Conservation (phyloP, 768 basidiomycete species). For the Tulasnella sp. region DNA sequence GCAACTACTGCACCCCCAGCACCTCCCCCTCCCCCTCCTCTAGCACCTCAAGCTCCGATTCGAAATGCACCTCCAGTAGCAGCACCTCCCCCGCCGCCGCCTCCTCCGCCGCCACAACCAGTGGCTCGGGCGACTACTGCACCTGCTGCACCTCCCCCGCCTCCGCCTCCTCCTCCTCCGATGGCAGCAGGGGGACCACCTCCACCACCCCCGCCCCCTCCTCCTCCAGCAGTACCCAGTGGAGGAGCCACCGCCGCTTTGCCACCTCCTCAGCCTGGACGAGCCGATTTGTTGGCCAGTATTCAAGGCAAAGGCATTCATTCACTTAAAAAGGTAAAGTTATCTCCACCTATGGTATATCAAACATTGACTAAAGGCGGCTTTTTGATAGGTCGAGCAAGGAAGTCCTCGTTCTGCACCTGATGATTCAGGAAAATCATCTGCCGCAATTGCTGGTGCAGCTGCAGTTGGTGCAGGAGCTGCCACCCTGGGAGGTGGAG, state of each 20-base stretch:
- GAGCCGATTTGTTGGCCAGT: constrained; percentile 55
- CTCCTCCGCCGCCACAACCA: constrained; percentile 25
- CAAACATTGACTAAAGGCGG: too few relatives aligned
- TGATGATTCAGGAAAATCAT: not conserved
- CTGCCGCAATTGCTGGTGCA: constrained; percentile 15
- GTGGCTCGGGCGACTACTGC: constrained; percentile 23
- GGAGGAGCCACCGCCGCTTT: constrained; percentile 6
- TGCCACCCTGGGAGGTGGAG: constrained; percentile 39
- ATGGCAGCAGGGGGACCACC: constrained; percentile 25
- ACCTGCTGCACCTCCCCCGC: constrained; percentile 34
- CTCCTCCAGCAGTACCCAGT: constrained; percentile 16
- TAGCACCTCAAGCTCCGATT: constrained; percentile 24
- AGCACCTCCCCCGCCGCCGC: constrained; percentile 27
- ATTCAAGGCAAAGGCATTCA: constrained; percentile 74
- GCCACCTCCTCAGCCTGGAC: constrained; percentile 19
- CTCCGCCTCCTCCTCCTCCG: constrained; percentile 29
- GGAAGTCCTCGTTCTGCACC: not conserved
- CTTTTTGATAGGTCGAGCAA: not conserved
- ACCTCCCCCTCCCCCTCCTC: constrained; percentile 29
- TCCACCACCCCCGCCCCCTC: constrained; percentile 29
- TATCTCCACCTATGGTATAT: not conserved
- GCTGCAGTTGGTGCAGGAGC: constrained; percentile 17
- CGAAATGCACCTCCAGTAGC: constrained; percentile 14
- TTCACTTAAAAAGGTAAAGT: constrained; percentile 41
- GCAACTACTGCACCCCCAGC: constrained; percentile 14